Conservation (phyloP, 768 basidiomycete species). For the Suillus cothurnatus region DNA sequence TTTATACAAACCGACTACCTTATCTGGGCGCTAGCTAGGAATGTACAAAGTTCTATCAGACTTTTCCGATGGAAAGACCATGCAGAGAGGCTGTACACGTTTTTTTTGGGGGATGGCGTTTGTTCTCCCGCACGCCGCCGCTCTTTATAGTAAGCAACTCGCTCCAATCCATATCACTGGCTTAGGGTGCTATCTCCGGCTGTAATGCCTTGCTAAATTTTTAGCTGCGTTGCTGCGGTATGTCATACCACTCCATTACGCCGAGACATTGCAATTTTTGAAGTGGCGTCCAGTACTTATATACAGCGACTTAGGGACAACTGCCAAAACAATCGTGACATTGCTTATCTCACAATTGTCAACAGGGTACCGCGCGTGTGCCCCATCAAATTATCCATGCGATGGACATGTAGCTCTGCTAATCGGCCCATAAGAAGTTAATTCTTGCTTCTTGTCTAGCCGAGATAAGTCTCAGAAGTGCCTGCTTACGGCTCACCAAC, state of each 20-base stretch:
- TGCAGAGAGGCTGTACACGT: slow-evolving; percentile 2
- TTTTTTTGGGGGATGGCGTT: background rate
- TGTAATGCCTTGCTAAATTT: background rate
- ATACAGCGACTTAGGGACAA: background rate
- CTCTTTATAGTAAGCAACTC: slow-evolving; percentile 16
- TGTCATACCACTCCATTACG: background rate
- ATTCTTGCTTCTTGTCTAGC: background rate
- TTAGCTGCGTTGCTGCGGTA: background rate
- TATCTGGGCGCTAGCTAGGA: slow-evolving; percentile 14
- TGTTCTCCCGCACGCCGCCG: slow-evolving; percentile 13
- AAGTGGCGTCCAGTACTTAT: background rate
- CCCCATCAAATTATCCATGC: background rate
- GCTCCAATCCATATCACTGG: background rate
- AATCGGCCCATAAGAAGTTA: slow-evolving; percentile 1
- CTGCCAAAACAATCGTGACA: background rate
- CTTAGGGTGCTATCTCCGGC: slow-evolving; percentile 18
- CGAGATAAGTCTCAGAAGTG: slow-evolving; percentile 1
- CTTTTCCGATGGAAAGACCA: slow-evolving; percentile 31
- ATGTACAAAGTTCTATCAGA: slow-evolving; percentile 26
- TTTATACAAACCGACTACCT: slow-evolving; percentile 20
- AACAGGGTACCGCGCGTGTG: background rate
- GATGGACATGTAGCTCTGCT: slow-evolving; percentile 1
- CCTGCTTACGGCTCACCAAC: background rate
- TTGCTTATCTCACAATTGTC: slow-evolving; percentile 6
- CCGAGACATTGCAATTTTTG: background rate